A percentile compares a stretch with the other conserved stretches of the same genome.
phyloP scores from a whole-genome alignment of 225 moss, liverwort and hornwort species.

The Pseudoscleropodium purum region DNA sequence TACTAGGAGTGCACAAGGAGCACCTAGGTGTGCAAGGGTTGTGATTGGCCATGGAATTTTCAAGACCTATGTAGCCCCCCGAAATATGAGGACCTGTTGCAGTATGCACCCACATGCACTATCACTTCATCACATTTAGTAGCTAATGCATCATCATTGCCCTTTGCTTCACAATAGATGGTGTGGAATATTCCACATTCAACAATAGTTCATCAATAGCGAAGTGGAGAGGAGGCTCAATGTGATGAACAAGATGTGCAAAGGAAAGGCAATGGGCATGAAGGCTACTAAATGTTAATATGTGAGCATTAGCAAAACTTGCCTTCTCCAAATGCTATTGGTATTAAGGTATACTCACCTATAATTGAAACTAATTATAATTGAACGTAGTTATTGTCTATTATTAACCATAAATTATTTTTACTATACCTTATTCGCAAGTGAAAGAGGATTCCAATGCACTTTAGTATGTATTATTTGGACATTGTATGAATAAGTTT shows the following conservation, averaged over 20 bases:
- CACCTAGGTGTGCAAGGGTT: not conserved
- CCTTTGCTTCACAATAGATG: too few species aligned
- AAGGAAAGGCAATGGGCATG: too few species aligned
- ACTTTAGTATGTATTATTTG: not conserved
- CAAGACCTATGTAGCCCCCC: accelerated
- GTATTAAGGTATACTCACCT: not conserved
- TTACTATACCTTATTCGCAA: not conserved
- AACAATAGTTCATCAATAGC: too few species aligned
- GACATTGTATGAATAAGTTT: accelerated
- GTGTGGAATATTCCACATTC: too few species aligned
- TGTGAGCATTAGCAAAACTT: not conserved
- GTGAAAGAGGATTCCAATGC: not conserved
- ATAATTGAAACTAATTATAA: not conserved
- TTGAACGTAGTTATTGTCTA: too few species aligned
- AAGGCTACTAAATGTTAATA: too few species aligned
- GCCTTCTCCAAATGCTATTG: not conserved
- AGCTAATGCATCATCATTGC: too few species aligned
- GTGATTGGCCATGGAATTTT: too few species aligned
- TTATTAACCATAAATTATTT: not conserved
- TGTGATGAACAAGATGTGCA: too few species aligned
- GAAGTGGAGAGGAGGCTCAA: too few species aligned
- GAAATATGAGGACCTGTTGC: not conserved
- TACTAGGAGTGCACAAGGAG: not conserved
- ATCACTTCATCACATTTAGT: too few species aligned
- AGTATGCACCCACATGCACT: too few species aligned